Base-by-base conservation (phyloP, 257 asterid species). In the Agastache rugosa region DNA sequence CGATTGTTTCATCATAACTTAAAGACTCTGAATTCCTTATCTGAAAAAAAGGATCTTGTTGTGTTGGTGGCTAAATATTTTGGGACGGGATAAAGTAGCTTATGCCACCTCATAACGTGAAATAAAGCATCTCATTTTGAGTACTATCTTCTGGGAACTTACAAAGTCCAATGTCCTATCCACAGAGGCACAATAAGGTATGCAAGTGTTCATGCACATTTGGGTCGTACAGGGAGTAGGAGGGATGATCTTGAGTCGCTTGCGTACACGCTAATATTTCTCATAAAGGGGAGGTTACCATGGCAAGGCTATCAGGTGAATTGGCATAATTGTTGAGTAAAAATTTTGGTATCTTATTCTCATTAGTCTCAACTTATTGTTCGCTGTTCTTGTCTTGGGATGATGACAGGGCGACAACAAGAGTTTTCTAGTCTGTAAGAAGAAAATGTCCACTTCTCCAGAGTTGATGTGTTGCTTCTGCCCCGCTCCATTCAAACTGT, bases 271-370 rank as follows among this genome's bases (percentile, higher is more conserved):
- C 81, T 93, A 65, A 93, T 93, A 83, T 93, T 93, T 86, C 96
- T 93, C 51, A 88, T 91, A 39, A 91, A 90, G 80, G 97, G 98
- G 79, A 86, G 98, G 87, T 83, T 94, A 45, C 98, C 98, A 3
- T 94, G 98, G 98, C 98, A 94, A 85, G 97, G 98, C 48, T 94
- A 94, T 85, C 99, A 94, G 97, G 98, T 92, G 80, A 60, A 73
- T 63, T 76, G 69, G 45, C 72, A 34, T 71, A 63, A 44, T 55
- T 71, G 67, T 76, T 73, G 22, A 31, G 23, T 80, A 25, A 66
- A 20, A 66, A 20, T 71, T 71, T 39, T 74, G 73, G 20, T 12
- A 19, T 44, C 81, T 69, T 79, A 19, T 23, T 19, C 53, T 16
- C 61, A 29, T 59, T 47, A 8, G 8, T 27, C 54, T 45, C 20